A percentile compares a stretch with the other conserved stretches of the same genome.
Evolutionary conservation across 2,329 filamentous ascomycete species (phyloP).

Genomic region (Rasamsonia emersonii): DNA sequence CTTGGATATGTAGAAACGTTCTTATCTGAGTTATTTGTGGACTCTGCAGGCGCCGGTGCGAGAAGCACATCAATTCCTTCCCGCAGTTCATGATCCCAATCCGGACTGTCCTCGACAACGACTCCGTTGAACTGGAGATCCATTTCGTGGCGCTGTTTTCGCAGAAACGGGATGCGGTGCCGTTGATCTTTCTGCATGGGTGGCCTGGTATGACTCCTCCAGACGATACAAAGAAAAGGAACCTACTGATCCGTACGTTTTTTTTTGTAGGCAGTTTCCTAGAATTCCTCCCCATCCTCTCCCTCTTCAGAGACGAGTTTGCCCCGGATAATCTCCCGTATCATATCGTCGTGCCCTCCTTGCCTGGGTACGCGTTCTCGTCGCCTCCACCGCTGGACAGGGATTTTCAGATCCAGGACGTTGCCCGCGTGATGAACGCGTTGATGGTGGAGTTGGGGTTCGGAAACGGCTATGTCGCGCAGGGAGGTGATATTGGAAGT

Average conservation of each 20-base stretch:
- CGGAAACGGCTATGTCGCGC: constrained; percentile 20
- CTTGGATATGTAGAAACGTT: too few species aligned
- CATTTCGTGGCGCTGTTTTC: constrained; percentile 46
- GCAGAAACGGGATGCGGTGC: constrained; percentile 37
- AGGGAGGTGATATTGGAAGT: constrained; percentile 20
- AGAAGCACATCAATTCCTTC: too few species aligned
- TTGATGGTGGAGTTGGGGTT: constrained; percentile 23
- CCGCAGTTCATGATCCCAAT: too few species aligned
- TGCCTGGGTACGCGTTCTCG: constrained; percentile 23
- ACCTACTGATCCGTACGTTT: not conserved
- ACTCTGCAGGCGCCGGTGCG: too few species aligned
- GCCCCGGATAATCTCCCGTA: constrained; percentile 19
- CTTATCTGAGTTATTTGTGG: too few species aligned
- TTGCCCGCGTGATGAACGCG: constrained; percentile 19
- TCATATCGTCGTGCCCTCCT: constrained; percentile 23
- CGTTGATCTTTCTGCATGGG: constrained; percentile 37
- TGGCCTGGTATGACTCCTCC: constrained; percentile 26
- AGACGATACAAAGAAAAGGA: not conserved
- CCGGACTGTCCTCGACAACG: too few species aligned
- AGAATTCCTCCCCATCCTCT: constrained; percentile 23
- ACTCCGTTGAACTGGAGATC: constrained; percentile 19
- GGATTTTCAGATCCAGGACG: constrained; percentile 16
- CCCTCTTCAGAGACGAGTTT: constrained; percentile 19
- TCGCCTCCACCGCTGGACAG: constrained; percentile 20
- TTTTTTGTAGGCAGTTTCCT: constrained; percentile 20